Conservation (phyloP, 495 filamentous ascomycete genomes). For the Penicilliopsis zonata region DNA sequence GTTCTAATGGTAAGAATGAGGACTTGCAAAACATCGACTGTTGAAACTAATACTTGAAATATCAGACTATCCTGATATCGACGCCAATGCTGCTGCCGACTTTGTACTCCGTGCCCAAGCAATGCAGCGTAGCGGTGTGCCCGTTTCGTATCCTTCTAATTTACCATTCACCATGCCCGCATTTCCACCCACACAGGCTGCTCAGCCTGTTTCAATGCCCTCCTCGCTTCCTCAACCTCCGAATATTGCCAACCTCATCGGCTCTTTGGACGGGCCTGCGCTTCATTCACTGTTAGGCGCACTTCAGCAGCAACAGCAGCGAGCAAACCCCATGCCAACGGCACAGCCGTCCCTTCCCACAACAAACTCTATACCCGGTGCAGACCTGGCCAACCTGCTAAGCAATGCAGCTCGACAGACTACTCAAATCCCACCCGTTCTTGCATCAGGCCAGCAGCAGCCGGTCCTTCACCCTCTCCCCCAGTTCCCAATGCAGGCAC, state of each 20-base stretch:
- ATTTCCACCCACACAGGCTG: conserved; percentile 20
- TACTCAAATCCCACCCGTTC: conserved; percentile 10
- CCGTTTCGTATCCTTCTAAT: conserved; percentile 30
- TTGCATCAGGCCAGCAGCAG: conserved; percentile 21
- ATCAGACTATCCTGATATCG: conserved; percentile 67
- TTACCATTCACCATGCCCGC: conserved; percentile 31
- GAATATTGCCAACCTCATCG: conserved; percentile 33
- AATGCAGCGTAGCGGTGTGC: conserved; percentile 31
- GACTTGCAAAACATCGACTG: not conserved
- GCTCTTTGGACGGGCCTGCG: conserved; percentile 56
- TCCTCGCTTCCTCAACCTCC: conserved; percentile 24
- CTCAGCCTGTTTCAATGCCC: conserved; percentile 20
- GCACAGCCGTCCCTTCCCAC: conserved; percentile 25
- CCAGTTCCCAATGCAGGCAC: conserved; percentile 20
- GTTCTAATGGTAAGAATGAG: conserved; percentile 51
- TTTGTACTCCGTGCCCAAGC: conserved; percentile 68
- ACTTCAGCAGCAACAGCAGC: conserved; percentile 34
- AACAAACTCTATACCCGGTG: conserved; percentile 21
- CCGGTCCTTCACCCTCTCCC: conserved; percentile 22
- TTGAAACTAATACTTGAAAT: conserved; percentile 3
- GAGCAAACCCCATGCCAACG: conserved; percentile 21
- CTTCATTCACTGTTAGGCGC: conserved; percentile 62
- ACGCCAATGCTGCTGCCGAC: conserved; percentile 63
- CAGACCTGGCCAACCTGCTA: conserved; percentile 51
- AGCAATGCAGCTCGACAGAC: conserved; percentile 33